Evolutionary conservation across 2,329 filamentous ascomycete genomes (phyloP).

Genomic region (Fusarium cyanostomum): DNA sequence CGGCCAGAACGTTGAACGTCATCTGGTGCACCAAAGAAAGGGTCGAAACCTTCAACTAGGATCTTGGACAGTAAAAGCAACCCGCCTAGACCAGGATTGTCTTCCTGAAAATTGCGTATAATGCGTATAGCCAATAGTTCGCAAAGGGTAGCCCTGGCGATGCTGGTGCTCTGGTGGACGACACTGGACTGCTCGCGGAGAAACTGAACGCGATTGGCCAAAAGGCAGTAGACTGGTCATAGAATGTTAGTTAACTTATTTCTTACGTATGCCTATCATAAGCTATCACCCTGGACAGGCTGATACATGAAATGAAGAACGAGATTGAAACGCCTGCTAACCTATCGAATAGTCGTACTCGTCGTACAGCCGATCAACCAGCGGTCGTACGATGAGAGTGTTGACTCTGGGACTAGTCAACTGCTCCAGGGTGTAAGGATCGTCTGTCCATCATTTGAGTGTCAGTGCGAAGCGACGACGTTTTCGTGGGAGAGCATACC

Average conservation of each 20-base stretch:
- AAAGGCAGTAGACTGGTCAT: constrained; percentile 69
- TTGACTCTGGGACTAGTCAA: constrained; percentile 11
- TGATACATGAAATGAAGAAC: background rate
- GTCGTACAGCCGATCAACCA: constrained; percentile 7
- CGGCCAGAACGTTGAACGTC: constrained; percentile 61
- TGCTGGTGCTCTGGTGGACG: constrained; percentile 73
- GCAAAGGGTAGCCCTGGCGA: constrained; percentile 72
- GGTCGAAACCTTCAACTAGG: constrained; percentile 74
- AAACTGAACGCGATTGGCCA: constrained; percentile 77
- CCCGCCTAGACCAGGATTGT: constrained; percentile 67
- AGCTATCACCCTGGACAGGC: background rate
- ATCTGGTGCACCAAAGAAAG: constrained; percentile 72
- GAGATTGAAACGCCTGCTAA: background rate
- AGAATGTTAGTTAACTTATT: background rate
- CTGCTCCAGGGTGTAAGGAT: constrained; percentile 10
- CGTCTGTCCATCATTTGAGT: background rate
- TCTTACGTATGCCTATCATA: background rate
- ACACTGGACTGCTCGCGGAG: constrained; percentile 70
- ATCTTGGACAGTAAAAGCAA: constrained; percentile 72
- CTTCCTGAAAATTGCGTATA: constrained; percentile 72
- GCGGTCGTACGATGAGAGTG: constrained; percentile 5
- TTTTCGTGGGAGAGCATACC: background rate
- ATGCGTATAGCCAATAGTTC: constrained; percentile 73
- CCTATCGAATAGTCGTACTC: background rate
- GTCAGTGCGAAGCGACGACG: fast-evolving